Base-by-base conservation (phyloP, 441 rosid species). In the Macaranga tanarius region DNA sequence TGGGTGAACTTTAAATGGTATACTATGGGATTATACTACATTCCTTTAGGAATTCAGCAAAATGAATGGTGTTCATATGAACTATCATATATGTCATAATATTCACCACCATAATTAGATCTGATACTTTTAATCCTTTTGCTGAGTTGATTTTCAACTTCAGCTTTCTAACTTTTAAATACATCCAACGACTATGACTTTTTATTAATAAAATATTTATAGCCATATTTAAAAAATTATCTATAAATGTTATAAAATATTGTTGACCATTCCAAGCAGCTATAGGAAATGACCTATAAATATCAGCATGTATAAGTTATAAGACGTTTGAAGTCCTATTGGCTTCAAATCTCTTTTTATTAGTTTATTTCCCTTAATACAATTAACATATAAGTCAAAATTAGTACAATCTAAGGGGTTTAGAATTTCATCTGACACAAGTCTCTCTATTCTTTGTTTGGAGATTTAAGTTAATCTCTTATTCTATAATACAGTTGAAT, bases 151-250 rank as follows among this genome's bases (percentile, higher is more conserved):
- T n/a, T n/a, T n/a, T n/a, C n/a, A n/a, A 38, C 72, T 68, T 68
- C 13, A 45, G 28, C 68, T 10, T 64, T 64, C 42, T 19, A 64
- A 1, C 5, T 1, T 22, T 64, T 44, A 12, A 64, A 44, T 3
- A 45, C 22, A 10, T 64, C 68, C 8, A 59, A 25, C 2, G 63
- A 59, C 26, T 64, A 17, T 0, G 54, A 64, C 11, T 64, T 64
- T 5, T 64, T 54, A 64, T 64, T 52, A 19, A 64, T 64, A 17
- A 64, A 6, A 64, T 64, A 64, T 0, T 42, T 50, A 13, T 64
- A 64, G 5, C 51, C 68, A 64, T n/a, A 44, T 11, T 16, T 28
- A 22, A 54, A 31, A 20, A 22, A 57, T 57, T 31, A 4, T 57
- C 61, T 20, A 57, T 57, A 15, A 57, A 38, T 7, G 7, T 38